These are phyloP conservation scores for Fagus crenata DNA, from an alignment of 306 rosid genomes.

Conservation along the genomic window DNA sequence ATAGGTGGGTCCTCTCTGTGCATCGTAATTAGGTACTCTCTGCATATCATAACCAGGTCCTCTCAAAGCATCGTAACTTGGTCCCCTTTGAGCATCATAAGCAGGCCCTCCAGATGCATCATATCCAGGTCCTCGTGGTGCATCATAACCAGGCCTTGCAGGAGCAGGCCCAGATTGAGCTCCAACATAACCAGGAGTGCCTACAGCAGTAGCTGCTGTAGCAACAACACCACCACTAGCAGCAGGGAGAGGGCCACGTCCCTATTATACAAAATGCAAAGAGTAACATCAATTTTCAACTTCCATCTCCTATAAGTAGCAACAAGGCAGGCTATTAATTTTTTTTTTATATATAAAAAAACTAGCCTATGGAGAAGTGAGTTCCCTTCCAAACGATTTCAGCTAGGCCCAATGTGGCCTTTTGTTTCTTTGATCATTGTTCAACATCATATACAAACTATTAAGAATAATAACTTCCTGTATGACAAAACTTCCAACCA, in stretches of 20 bases:
- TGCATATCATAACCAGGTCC: constrained; percentile 59
- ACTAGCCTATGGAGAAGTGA: neutral
- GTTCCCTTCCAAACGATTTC: constrained; percentile 5
- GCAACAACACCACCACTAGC: constrained; percentile 23
- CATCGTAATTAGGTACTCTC: constrained; percentile 47
- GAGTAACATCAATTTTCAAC: constrained; percentile 16
- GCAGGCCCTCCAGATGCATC: constrained; percentile 30
- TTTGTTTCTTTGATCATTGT: neutral
- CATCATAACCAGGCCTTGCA: constrained; percentile 48
- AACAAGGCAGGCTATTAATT: neutral
- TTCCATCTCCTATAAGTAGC: neutral
- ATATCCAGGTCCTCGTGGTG: constrained; percentile 39
- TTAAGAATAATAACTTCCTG: neutral
- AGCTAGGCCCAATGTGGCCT: neutral
- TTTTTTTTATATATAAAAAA: too few species aligned
- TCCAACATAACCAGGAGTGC: constrained; percentile 46
- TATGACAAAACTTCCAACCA: neutral
- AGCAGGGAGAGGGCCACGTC: constrained; percentile 51
- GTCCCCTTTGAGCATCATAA: constrained; percentile 29
- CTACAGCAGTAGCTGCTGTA: constrained; percentile 25
- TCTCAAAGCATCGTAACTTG: constrained; percentile 46
- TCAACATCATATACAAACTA: neutral
- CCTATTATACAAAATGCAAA: constrained; percentile 45
- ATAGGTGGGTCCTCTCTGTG: constrained; percentile 51
- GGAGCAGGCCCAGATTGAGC: constrained; percentile 55